Evolutionary conservation across 169 alveolate species (phyloP).

Genomic region (Condylostoma magnum): DNA sequence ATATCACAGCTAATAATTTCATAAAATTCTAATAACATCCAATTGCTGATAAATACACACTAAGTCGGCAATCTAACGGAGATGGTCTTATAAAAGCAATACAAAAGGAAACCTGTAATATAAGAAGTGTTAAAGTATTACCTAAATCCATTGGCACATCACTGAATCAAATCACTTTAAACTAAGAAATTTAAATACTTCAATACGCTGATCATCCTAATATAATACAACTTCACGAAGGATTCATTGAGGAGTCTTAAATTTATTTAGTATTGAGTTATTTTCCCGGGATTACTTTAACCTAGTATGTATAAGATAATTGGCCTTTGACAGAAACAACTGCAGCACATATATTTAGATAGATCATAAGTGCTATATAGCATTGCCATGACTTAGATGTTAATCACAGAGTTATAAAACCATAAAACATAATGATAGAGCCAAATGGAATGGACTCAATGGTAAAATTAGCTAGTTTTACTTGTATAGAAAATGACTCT

Average conservation of each 20-base stretch:
- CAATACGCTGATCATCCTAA: constrained; percentile 63
- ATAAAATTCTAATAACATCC: no score
- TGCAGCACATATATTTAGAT: not conserved
- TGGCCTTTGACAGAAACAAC: constrained; percentile 4
- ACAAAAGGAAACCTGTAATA: no score
- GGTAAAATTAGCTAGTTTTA: not conserved
- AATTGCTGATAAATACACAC: no score
- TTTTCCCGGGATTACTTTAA: constrained; percentile 4
- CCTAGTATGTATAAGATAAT: not conserved
- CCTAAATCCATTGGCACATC: no score
- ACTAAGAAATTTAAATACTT: constrained; percentile 70
- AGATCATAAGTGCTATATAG: not conserved
- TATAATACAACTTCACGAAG: constrained; percentile 61
- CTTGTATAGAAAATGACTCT: not conserved
- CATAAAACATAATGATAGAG: constrained; percentile 5
- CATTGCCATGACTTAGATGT: not conserved
- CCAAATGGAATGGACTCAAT: no score
- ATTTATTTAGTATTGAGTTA: no score
- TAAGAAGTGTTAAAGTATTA: no score
- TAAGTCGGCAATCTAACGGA: no score
- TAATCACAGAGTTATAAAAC: constrained; percentile 17
- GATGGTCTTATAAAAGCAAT: no score
- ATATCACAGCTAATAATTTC: no score
- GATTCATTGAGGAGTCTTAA: no score
- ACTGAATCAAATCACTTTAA: no score